A percentile compares a stretch with the other conserved stretches of the same genome.
These are phyloP conservation scores for Mucor irregularis DNA, from an alignment of 371 early-diverging fungal species.

Conservation along the genomic window DNA sequence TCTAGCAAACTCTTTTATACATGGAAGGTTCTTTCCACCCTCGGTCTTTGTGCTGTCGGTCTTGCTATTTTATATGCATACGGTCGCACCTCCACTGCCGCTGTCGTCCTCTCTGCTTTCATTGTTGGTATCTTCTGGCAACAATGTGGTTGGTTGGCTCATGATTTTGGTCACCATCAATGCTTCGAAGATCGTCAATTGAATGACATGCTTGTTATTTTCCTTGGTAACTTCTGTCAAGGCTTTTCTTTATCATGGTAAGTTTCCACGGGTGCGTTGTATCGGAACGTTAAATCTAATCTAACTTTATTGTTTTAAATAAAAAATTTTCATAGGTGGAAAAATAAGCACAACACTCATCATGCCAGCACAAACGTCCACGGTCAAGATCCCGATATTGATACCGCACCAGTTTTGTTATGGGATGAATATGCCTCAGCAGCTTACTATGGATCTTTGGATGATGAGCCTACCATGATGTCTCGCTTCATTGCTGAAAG, in stretches of 20 bases:
- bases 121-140: slow-evolving; percentile 83
- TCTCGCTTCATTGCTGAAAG: slow-evolving; percentile 69
- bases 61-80: slow-evolving; percentile 53
- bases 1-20: slow-evolving; percentile 71
- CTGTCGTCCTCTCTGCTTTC: slow-evolving; percentile 59
- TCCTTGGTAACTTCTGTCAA: slow-evolving; percentile 80
- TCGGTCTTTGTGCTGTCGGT: slow-evolving; percentile 55
- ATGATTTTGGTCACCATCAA: slow-evolving; percentile 88
- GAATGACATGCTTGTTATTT: slow-evolving; percentile 68
- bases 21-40: slow-evolving; percentile 61
- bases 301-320: background rate
- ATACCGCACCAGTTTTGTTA: slow-evolving; percentile 81
- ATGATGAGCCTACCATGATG: slow-evolving; percentile 40
- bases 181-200: slow-evolving; percentile 69
- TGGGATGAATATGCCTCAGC: slow-evolving; percentile 87
- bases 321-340: slow-evolving; percentile 63
- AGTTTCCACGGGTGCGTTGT: background rate
- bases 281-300: background rate
- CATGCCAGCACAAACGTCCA: slow-evolving; percentile 86
- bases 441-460: slow-evolving; percentile 63
- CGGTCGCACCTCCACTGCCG: slow-evolving; percentile 55
- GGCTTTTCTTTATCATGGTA: slow-evolving; percentile 76
- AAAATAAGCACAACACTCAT: slow-evolving; percentile 91
- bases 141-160: slow-evolving; percentile 88
- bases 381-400: slow-evolving; percentile 85